Evolutionary conservation across 306 rosid genomes (phyloP).

Genomic region (Luffa aegyptiaca): DNA sequence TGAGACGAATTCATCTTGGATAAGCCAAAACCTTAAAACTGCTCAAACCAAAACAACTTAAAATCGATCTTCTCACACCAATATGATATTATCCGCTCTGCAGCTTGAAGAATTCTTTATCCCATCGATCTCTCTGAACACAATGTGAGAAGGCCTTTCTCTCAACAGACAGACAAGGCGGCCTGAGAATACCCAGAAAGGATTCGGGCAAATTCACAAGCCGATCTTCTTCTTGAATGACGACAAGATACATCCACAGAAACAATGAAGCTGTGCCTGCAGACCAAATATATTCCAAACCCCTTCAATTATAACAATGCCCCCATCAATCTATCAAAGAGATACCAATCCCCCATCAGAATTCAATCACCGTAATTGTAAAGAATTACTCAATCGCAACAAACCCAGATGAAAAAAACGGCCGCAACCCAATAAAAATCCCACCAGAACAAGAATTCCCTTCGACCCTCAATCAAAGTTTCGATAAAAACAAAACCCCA

Average conservation of each 20-base stretch:
- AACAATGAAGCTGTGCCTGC: conserved; percentile 9
- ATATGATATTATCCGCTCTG: conserved; percentile 46
- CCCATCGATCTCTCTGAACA: conserved; percentile 53
- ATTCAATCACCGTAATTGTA: background rate
- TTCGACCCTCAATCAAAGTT: background rate
- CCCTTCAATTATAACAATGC: conserved; percentile 14
- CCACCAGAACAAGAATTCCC: background rate
- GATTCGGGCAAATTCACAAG: conserved; percentile 52
- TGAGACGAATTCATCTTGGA: conserved; percentile 64
- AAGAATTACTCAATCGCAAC: background rate
- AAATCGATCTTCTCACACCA: background rate
- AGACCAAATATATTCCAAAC: conserved; percentile 5
- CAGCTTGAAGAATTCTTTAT: conserved; percentile 53
- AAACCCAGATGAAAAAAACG: background rate
- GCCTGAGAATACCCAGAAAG: conserved; percentile 45
- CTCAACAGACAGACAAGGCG: conserved; percentile 19
- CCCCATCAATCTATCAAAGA: conserved; percentile 14
- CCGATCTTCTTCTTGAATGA: conserved; percentile 34
- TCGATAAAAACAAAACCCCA: background rate
- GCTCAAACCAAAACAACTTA: background rate
- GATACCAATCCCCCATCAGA: conserved; percentile 3
- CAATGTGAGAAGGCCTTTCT: conserved; percentile 20
- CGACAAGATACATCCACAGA: conserved; percentile 58
- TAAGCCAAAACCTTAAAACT: background rate
- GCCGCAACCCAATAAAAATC: background rate